phyloP scores from a whole-genome alignment of 2,329 filamentous ascomycete genomes.

The Clonostachys chloroleuca region DNA sequence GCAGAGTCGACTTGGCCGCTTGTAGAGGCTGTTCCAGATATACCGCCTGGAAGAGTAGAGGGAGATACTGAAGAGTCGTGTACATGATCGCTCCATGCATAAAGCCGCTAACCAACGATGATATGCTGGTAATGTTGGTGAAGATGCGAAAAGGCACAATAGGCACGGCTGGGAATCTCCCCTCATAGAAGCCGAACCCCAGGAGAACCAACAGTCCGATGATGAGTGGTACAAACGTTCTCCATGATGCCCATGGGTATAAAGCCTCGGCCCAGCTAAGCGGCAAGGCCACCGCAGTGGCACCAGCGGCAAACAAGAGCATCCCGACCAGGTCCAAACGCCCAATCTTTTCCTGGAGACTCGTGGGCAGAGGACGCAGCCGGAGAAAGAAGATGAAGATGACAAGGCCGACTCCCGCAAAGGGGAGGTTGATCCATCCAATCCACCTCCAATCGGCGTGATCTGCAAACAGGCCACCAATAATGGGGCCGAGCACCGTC shows the following conservation, averaged over 20 bases:
- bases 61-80: conserved; percentile 18
- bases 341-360: not conserved
- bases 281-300: conserved; percentile 16
- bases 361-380: conserved; percentile 2
- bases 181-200: conserved; percentile 18
- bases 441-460: conserved; percentile 19
- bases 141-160: conserved; percentile 23
- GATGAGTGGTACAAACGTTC: conserved; percentile 23
- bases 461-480: conserved; percentile 14
- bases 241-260: conserved; percentile 23
- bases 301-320: conserved; percentile 13
- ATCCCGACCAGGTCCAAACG: conserved; percentile 26
- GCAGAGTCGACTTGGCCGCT: conserved; percentile 17
- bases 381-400: conserved; percentile 12
- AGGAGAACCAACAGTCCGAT: conserved; percentile 17
- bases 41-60: conserved; percentile 23
- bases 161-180: conserved; percentile 12
- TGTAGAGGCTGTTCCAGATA: conserved; percentile 14
- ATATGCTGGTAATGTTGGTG: conserved; percentile 16
- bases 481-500: conserved; percentile 11
- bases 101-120: conserved; percentile 9
- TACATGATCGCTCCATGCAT: conserved; percentile 21
- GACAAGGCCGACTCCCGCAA: conserved; percentile 11
- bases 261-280: conserved; percentile 24
- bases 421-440: conserved; percentile 21